Percentiles rank a stretch among this genome's conserved stretches.
Conservation (phyloP, 2,329 filamentous ascomycete species). For the Lachnellula occidentalis region DNA sequence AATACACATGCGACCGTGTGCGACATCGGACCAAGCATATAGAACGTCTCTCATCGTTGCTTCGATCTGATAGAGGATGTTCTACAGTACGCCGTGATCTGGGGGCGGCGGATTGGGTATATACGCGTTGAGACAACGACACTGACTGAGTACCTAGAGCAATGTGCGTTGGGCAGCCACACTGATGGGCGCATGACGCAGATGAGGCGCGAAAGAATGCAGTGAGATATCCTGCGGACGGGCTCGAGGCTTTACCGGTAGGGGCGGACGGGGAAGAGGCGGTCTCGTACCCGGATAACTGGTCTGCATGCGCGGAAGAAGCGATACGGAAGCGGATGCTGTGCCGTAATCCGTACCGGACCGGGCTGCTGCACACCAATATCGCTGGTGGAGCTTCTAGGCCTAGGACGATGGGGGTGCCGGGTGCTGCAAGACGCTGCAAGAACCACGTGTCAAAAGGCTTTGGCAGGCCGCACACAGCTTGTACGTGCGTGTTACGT, state of each 20-base stretch:
- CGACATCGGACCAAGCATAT: slow-evolving; percentile 14
- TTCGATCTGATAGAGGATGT: neutral
- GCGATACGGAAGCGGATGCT: too few species aligned
- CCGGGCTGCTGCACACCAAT: too few species aligned
- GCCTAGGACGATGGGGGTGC: too few species aligned
- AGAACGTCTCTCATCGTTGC: neutral
- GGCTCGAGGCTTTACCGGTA: neutral
- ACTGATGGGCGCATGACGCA: neutral
- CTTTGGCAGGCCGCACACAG: too few species aligned
- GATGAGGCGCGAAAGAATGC: neutral
- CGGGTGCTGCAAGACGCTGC: too few species aligned
- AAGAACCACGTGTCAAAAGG: too few species aligned
- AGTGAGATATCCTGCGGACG: neutral
- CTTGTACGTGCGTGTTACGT: too few species aligned
- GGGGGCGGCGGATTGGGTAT: neutral
- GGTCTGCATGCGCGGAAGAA: too few species aligned
- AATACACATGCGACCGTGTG: slow-evolving; percentile 11
- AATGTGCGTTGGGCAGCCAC: neutral
- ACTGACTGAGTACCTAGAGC: neutral
- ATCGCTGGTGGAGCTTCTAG: too few species aligned
- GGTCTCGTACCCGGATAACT: too few species aligned
- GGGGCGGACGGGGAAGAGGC: too few species aligned
- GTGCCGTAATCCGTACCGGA: too few species aligned
- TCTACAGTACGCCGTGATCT: neutral
- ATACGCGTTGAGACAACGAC: neutral